Percentiles rank a stretch among this genome's conserved stretches.
phyloP scores from a whole-genome alignment of 1,284 basidiomycete genomes.

The Leccinum solheimii region DNA sequence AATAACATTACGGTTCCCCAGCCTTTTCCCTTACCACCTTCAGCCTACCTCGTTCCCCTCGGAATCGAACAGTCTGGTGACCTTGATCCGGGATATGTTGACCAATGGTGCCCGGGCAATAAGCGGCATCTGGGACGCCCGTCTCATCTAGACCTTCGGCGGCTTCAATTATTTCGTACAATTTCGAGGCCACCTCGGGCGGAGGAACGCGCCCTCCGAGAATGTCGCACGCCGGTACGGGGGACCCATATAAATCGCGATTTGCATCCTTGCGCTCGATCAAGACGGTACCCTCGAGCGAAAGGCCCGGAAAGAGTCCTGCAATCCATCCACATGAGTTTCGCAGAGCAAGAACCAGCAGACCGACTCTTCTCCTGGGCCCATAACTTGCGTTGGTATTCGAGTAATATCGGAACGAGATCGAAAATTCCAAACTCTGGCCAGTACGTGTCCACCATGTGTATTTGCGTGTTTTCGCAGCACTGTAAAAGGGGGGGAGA shows the following conservation, averaged over 20 bases:
- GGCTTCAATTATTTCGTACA: conserved; percentile 96
- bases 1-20: background rate
- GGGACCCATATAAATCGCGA: conserved; percentile 92
- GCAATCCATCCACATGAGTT: conserved; percentile 10
- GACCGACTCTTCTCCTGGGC: conserved; percentile 1
- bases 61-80: conserved; percentile 68
- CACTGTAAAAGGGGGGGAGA: conserved; percentile 45
- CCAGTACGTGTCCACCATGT: conserved; percentile 92
- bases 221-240: conserved; percentile 88
- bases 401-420: conserved; percentile 81
- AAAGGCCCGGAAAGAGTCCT: conserved; percentile 95
- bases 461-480: conserved; percentile 83
- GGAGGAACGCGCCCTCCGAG: conserved; percentile 92
- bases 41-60: conserved; percentile 40
- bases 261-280: conserved; percentile 96
- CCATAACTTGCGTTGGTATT: conserved; percentile 83
- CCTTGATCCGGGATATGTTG: conserved; percentile 57
- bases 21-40: background rate
- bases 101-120: conserved; percentile 70
- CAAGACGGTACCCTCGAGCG: conserved; percentile 91
- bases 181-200: conserved; percentile 89
- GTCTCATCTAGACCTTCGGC: conserved; percentile 79
- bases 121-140: conserved; percentile 77
- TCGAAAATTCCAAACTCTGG: conserved; percentile 91
- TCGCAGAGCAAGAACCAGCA: background rate